These are phyloP conservation scores for Bolboschoenus planiculmis DNA, from an alignment of 176 grass and related monocot genomes.

Conservation along the genomic window DNA sequence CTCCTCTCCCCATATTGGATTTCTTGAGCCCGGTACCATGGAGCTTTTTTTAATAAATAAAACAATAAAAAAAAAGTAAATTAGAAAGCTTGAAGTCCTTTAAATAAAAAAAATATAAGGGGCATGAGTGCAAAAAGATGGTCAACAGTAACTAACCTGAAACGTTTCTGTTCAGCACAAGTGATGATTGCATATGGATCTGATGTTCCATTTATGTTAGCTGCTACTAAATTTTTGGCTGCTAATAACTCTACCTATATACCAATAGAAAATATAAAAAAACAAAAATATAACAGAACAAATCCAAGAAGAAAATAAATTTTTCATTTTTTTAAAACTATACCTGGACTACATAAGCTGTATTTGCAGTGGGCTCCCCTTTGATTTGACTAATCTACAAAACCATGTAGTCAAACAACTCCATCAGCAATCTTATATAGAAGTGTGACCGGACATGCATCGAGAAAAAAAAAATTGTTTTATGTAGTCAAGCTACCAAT, in stretches of 20 bases:
- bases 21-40: slow-evolving; percentile 98
- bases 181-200: slow-evolving; percentile 94
- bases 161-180: slow-evolving; percentile 83
- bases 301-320: slow-evolving; percentile 20
- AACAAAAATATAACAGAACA: slow-evolving; percentile 6
- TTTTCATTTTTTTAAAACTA: slow-evolving; percentile 14
- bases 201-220: slow-evolving; percentile 92
- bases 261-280: neutral
- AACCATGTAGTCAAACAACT: neutral
- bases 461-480: neutral
- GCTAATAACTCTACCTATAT: slow-evolving; percentile 79
- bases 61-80: slow-evolving; percentile 27
- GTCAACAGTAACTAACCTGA: slow-evolving; percentile 45
- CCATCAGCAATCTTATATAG: neutral
- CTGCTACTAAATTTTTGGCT: slow-evolving; percentile 83
- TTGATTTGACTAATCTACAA: slow-evolving; percentile 41
- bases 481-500: neutral
- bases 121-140: neutral
- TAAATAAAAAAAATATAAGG: neutral
- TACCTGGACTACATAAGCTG: slow-evolving; percentile 85
- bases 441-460: neutral
- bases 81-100: neutral
- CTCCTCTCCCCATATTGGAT: slow-evolving; percentile 99
- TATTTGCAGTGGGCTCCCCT: slow-evolving; percentile 36
- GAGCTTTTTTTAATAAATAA: slow-evolving; percentile 59